Conservation (phyloP, 2,329 filamentous ascomycete species). For the Ramularia endophylla region DNA sequence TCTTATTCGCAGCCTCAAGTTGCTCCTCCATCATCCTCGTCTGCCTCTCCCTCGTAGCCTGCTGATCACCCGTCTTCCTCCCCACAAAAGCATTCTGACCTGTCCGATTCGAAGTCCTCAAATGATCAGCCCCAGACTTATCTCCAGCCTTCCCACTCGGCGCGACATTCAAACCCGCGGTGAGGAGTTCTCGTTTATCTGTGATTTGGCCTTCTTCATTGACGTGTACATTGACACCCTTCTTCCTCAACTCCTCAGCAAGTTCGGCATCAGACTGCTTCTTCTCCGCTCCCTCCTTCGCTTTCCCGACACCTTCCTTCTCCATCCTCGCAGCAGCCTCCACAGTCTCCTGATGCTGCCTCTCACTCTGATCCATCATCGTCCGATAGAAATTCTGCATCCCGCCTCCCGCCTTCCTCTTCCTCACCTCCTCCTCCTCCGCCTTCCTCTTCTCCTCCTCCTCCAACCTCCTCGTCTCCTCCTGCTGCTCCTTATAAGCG, state of each 20-base stretch:
- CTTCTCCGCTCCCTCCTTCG: slow-evolving; percentile 30
- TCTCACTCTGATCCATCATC: slow-evolving; percentile 64
- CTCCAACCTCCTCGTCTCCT: slow-evolving; percentile 64
- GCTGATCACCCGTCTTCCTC: slow-evolving; percentile 43
- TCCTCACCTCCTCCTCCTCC: slow-evolving; percentile 59
- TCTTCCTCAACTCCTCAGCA: slow-evolving; percentile 62
- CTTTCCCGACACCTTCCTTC: slow-evolving; percentile 26
- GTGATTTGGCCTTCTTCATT: slow-evolving; percentile 81
- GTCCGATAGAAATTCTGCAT: slow-evolving; percentile 76
- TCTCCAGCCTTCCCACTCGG: slow-evolving; percentile 24
- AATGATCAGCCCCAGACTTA: slow-evolving; percentile 25
- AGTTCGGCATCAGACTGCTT: slow-evolving; percentile 52
- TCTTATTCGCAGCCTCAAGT: slow-evolving; percentile 65
- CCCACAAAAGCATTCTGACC: slow-evolving; percentile 22
- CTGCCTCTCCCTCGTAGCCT: slow-evolving; percentile 69
- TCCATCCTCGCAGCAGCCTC: slow-evolving; percentile 53
- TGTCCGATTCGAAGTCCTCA: slow-evolving; percentile 23
- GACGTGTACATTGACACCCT: slow-evolving; percentile 58
- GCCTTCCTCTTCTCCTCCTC: slow-evolving; percentile 64
- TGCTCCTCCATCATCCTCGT: slow-evolving; percentile 74
- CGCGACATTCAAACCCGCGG: slow-evolving; percentile 67
- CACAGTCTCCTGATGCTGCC: slow-evolving; percentile 62
- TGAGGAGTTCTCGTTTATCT: slow-evolving; percentile 74
- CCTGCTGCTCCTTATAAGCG: slow-evolving; percentile 75
- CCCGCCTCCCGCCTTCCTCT: slow-evolving; percentile 50